Base-by-base conservation (phyloP, 306 rosid genomes). In the Vigna mungo region DNA sequence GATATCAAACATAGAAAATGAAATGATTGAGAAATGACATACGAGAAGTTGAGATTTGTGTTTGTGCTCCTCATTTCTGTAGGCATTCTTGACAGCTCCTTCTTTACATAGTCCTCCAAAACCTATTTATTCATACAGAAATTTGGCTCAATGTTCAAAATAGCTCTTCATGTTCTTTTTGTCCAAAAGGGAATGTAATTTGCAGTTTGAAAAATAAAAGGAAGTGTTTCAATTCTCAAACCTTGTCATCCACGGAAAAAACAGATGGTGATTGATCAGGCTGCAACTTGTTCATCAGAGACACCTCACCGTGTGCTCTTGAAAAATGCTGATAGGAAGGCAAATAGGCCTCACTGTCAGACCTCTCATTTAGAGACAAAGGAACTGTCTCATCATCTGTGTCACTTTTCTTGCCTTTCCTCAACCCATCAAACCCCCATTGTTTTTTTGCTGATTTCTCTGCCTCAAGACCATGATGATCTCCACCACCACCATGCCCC, bases 211-310 rank as follows among this genome's bases (percentile, higher is more conserved):
- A 51, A 60, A 41, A 44, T 10, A 58, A 18, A 4, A 59, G 39
- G 8, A 49, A 23, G 34, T 11, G 43, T 32, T 74, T 47, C 74
- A 44, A 44, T 44, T 12, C 49, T 44, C 15, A 11, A 70, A 92
- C 97, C 97, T 92, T 90, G 36, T 92, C 92, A 67, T 86, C 88
- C 34, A 82, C 83, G 84, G 84, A 90, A 81, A 90, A 87, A 79
- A 84, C 89, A 44, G 89, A 85, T n/a, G 88, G 84, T 71, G 96
- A 83, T 32, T 85, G 88, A 72, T 87, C 84, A 37, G 87, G 81
- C 54, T 87, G 90, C 77, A 92, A 71, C 83, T 85, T 90, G 82
- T 72, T 86, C 68, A 87, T 86, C 14, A 87, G 87, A 39, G 88
- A 90, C 0, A 86, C 86, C 54, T 86, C 86, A 20, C 85, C 90